Evolutionary conservation across 495 filamentous ascomycete species (phyloP).

Genomic region (Aspergillus carlsbadensis): DNA sequence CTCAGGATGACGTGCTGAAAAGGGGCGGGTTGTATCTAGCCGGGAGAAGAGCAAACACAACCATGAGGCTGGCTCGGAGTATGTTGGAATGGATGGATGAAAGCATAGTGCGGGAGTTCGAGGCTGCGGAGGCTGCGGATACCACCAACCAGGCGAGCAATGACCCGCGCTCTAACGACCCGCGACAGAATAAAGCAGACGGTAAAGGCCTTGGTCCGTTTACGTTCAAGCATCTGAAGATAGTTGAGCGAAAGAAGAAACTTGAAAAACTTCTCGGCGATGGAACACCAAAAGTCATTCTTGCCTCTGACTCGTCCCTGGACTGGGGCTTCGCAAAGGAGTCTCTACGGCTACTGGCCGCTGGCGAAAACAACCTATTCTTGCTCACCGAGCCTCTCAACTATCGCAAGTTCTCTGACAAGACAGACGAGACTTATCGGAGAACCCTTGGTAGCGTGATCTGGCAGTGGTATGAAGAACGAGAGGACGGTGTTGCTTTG

Average conservation of each 20-base stretch:
- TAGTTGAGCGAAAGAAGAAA: slow-evolving; percentile 74
- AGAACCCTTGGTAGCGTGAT: slow-evolving; percentile 56
- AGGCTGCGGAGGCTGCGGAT: slow-evolving; percentile 63
- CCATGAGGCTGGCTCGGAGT: slow-evolving; percentile 84
- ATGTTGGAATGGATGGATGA: slow-evolving; percentile 99
- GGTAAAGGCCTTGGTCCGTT: slow-evolving; percentile 69
- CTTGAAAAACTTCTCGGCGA: slow-evolving; percentile 61
- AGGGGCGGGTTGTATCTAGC: slow-evolving; percentile 76
- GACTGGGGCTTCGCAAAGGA: slow-evolving; percentile 96
- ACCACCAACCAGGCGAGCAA: slow-evolving; percentile 42
- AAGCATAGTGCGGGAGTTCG: slow-evolving; percentile 84
- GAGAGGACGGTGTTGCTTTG: slow-evolving; percentile 59
- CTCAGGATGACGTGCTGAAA: slow-evolving; percentile 55
- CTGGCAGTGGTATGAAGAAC: slow-evolving; percentile 73
- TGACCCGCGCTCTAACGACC: slow-evolving; percentile 33
- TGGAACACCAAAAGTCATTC: slow-evolving; percentile 67
- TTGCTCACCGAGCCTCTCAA: slow-evolving; percentile 72
- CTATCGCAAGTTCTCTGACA: slow-evolving; percentile 39
- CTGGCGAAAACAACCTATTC: slow-evolving; percentile 75
- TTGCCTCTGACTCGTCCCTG: slow-evolving; percentile 85
- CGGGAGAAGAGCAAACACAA: slow-evolving; percentile 73
- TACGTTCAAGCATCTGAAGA: slow-evolving; percentile 80
- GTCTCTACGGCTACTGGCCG: slow-evolving; percentile 70
- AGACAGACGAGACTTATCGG: slow-evolving; percentile 29
- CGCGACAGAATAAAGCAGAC: slow-evolving; percentile 35